phyloP scores from a whole-genome alignment of 768 basidiomycete genomes.

The Sutorius australiensis region DNA sequence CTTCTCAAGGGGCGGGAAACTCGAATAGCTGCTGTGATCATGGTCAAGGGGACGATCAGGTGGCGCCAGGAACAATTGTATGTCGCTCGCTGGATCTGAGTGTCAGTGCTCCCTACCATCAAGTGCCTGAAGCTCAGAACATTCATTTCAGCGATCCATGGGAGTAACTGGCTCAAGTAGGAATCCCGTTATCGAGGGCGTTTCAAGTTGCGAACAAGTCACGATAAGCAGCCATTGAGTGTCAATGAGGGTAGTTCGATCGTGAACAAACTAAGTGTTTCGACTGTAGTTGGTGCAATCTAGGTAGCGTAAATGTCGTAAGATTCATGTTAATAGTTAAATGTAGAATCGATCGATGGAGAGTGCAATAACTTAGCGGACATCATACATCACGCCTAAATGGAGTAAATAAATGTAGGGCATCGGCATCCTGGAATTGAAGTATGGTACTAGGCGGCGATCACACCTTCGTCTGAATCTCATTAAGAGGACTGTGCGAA shows the following conservation, averaged over 20 bases:
- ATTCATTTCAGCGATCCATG: neutral
- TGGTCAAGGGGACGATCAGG: neutral
- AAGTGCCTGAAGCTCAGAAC: neutral
- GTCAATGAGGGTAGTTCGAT: neutral
- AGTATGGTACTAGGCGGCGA: neutral
- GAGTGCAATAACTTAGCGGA: neutral
- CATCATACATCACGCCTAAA: too few relatives aligned
- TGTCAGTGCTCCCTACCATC: neutral
- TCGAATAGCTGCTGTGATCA: neutral
- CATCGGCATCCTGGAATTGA: neutral
- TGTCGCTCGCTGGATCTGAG: neutral
- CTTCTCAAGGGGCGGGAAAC: neutral
- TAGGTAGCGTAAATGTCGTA: neutral
- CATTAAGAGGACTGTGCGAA: neutral
- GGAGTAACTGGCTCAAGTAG: neutral
- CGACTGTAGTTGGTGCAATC: neutral
- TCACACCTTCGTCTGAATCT: neutral
- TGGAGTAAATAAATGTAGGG: neutral
- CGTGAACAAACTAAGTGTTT: neutral
- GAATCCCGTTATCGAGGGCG: too few relatives aligned
- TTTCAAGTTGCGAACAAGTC: too few relatives aligned
- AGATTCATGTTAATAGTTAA: neutral
- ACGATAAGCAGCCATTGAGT: too few relatives aligned
- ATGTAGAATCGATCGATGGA: neutral
- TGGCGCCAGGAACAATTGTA: too few relatives aligned